A percentile compares a stretch with the other conserved stretches of the same genome.
Evolutionary conservation across 495 filamentous ascomycete species (phyloP).

Genomic region (Penicillium bovifimosum): DNA sequence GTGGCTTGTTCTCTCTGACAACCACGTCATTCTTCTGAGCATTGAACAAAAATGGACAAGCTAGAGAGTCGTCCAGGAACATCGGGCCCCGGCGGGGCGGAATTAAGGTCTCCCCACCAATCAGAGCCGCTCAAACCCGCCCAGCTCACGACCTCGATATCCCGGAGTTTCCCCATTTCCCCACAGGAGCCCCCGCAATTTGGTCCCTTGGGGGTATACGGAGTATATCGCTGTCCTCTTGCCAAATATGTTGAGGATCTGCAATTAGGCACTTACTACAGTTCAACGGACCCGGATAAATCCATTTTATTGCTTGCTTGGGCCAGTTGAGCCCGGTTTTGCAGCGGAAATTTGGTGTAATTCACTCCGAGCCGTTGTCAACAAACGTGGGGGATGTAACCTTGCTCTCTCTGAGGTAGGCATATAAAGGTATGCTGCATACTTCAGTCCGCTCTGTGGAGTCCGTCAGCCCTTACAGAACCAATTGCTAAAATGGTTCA

Average conservation of each 20-base stretch:
- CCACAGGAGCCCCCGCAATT: slow-evolving; percentile 1
- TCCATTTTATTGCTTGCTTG: background rate
- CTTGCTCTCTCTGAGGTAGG: background rate
- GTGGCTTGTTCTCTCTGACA: too few relatives aligned
- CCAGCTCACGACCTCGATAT: slow-evolving; percentile 6
- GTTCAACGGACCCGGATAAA: background rate
- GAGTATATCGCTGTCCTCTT: background rate
- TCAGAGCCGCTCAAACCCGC: slow-evolving; percentile 17
- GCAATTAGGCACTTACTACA: background rate
- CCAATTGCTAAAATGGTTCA: slow-evolving; percentile 6
- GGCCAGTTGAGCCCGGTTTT: background rate
- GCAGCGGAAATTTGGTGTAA: background rate
- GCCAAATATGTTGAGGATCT: background rate
- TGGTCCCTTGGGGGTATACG: background rate
- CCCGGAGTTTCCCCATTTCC: slow-evolving; percentile 8
- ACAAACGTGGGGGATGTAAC: background rate
- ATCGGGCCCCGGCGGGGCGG: slow-evolving; percentile 4
- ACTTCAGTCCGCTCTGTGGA: background rate
- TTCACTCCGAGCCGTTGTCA: background rate
- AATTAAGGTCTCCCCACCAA: slow-evolving; percentile 8
- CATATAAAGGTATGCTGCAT: background rate
- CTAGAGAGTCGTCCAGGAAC: background rate
- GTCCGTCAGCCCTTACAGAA: background rate
- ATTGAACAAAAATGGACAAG: background rate
- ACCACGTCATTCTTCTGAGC: background rate